These are phyloP conservation scores for Thraustotheca clavata DNA, from an alignment of 352 stramenopile genomes.

Conservation along the genomic window DNA sequence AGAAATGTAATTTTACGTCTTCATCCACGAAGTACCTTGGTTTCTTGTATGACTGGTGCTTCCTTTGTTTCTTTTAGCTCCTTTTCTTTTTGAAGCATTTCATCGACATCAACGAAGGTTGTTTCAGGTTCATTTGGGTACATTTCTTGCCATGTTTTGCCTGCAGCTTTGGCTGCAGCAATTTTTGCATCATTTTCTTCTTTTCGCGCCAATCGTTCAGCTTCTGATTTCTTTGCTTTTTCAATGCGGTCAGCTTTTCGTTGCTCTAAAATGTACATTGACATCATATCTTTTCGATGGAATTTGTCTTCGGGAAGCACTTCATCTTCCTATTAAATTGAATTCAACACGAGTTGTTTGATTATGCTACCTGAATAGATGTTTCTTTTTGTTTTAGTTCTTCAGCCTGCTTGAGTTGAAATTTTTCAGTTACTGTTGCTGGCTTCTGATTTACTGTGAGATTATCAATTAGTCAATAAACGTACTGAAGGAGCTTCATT, in stretches of 20 bases:
- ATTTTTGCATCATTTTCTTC: constrained; percentile 47
- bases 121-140: constrained; percentile 65
- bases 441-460: constrained; percentile 25
- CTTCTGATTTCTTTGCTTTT: constrained; percentile 48
- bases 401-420: constrained; percentile 36
- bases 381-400: background rate
- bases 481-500: constrained; percentile 13
- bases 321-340: constrained; percentile 54
- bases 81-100: constrained; percentile 33
- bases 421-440: constrained; percentile 60
- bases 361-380: background rate
- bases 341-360: constrained; percentile 13
- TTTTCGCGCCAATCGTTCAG: constrained; percentile 36
- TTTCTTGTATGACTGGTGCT: background rate
- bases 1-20: background rate
- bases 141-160: constrained; percentile 73
- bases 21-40: background rate
- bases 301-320: constrained; percentile 73
- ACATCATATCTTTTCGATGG: constrained; percentile 77
- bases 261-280: constrained; percentile 79
- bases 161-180: constrained; percentile 36
- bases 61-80: background rate
- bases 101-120: constrained; percentile 68
- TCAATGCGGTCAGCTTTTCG: constrained; percentile 44
- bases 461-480: background rate